Percentiles rank a stretch among this genome's conserved stretches.
Conservation (phyloP, 1,284 basidiomycete species). For the Apiotrichum gracile region DNA sequence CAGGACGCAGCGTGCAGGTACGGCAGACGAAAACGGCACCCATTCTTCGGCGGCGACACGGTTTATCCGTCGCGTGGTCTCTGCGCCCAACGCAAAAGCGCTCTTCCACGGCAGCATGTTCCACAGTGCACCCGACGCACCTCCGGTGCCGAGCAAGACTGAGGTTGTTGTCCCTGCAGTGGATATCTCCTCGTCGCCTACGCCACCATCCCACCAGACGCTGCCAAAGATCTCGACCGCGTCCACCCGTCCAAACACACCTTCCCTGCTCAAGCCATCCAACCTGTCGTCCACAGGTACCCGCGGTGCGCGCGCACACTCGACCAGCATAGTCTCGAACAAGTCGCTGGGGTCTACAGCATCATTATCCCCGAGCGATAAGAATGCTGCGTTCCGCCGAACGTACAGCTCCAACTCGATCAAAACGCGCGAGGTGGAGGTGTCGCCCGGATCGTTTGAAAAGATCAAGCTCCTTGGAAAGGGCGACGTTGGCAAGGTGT, state of each 20-base stretch:
- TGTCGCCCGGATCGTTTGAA: conserved; percentile 80
- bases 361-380: neutral
- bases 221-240: conserved; percentile 62
- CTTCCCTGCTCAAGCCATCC: conserved; percentile 46
- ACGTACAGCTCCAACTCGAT: conserved; percentile 98
- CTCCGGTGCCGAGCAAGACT: conserved; percentile 28
- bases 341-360: neutral
- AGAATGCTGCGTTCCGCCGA: conserved; percentile 68
- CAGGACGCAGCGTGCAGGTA: neutral
- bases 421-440: conserved; percentile 86
- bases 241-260: conserved; percentile 23
- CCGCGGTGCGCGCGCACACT: conserved; percentile 23
- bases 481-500: conserved; percentile 93
- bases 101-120: conserved; percentile 54
- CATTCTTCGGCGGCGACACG: conserved; percentile 2
- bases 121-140: conserved; percentile 27
- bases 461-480: conserved; percentile 94
- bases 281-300: conserved; percentile 25
- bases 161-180: conserved; percentile 3
- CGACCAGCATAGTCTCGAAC: conserved; percentile 14
- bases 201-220: too few relatives aligned
- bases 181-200: conserved; percentile 20
- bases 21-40: conserved; percentile 2
- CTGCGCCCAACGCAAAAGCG: conserved; percentile 91
- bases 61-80: conserved; percentile 89